Evolutionary conservation across 306 rosid genomes (phyloP).

Genomic region (Trifolium fragiferum): DNA sequence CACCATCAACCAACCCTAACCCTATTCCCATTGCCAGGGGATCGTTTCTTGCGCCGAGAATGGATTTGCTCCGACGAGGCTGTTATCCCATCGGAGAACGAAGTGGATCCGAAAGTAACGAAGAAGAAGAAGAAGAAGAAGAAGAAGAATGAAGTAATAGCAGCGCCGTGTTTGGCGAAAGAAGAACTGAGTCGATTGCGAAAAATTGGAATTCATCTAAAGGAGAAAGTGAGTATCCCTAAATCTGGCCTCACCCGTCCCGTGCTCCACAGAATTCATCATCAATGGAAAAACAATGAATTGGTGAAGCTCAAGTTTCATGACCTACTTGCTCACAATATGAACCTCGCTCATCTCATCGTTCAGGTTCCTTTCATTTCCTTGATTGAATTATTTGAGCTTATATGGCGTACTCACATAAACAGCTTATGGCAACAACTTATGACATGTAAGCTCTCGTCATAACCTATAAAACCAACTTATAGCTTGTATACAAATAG

Average conservation of each 20-base stretch:
- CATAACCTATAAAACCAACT: too few relatives aligned
- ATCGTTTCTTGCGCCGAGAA: constrained; percentile 50
- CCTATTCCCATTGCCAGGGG: neutral
- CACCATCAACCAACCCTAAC: constrained; percentile 1
- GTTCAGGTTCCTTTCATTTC: constrained; percentile 60
- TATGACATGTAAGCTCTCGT: too few relatives aligned
- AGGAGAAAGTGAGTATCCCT: constrained; percentile 78
- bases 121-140: constrained; percentile 59
- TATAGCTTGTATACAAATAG: too few relatives aligned
- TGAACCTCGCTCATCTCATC: constrained; percentile 86
- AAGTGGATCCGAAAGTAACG: constrained; percentile 36
- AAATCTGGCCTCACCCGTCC: constrained; percentile 81
- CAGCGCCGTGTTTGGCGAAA: constrained; percentile 72
- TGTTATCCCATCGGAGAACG: constrained; percentile 77
- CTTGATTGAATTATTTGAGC: too few relatives aligned
- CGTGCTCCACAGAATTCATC: constrained; percentile 80
- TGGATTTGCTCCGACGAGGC: constrained; percentile 79
- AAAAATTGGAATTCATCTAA: constrained; percentile 62
- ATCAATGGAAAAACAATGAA: constrained; percentile 78
- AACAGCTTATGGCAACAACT: too few relatives aligned
- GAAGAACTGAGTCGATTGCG: constrained; percentile 77
- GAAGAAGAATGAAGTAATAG: constrained; percentile 52
- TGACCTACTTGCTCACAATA: constrained; percentile 78
- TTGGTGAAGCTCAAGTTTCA: constrained; percentile 90
- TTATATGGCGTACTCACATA: too few relatives aligned